Conservation (phyloP, 257 asterid species). For the Nyctanthes arbortristis region DNA sequence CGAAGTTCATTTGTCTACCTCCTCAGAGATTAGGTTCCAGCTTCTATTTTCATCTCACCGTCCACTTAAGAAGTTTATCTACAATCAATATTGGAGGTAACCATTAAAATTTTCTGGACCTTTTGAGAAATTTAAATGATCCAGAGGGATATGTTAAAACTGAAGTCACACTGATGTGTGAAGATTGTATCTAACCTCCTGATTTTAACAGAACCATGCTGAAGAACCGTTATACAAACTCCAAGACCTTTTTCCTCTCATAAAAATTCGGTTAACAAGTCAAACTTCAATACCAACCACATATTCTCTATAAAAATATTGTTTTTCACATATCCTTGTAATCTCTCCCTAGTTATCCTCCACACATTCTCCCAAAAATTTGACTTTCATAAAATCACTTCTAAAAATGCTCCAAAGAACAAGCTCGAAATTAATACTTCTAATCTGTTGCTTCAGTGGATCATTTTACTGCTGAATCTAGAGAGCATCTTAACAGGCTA, state of each 20-base stretch:
- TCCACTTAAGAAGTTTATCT: neutral
- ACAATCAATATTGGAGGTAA: neutral
- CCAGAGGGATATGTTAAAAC: neutral
- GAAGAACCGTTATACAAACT: neutral
- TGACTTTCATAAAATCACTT: too few relatives aligned
- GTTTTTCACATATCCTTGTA: too few relatives aligned
- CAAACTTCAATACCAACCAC: too few relatives aligned
- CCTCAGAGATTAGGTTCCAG: neutral
- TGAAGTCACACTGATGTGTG: neutral
- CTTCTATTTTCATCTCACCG: neutral
- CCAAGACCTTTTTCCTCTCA: too few relatives aligned
- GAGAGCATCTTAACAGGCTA: neutral
- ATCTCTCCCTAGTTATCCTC: too few relatives aligned
- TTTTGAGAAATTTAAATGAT: neutral
- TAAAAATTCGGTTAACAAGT: too few relatives aligned
- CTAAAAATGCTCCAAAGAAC: too few relatives aligned
- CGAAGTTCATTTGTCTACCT: neutral
- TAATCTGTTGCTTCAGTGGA: neutral
- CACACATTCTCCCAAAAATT: too few relatives aligned
- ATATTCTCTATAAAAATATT: too few relatives aligned
- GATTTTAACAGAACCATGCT: neutral
- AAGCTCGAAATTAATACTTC: neutral
- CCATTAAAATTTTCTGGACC: neutral
- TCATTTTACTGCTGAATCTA: conserved; percentile 7
- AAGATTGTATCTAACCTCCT: neutral